These are phyloP conservation scores for sorghum (Sorghum bicolor) DNA, from an alignment of 176 grass and related monocot genomes.

Conservation along the genomic window Sorghum_bicolor_NCBIv3 NC_012874.2:22733501-22734000, in stretches of 20 bases:
- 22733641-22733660: background rate
- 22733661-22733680: background rate
- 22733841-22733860: background rate
- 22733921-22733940: background rate
- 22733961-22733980: background rate
- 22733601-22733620: too few relatives aligned
- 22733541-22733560: background rate
- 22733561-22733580: too few relatives aligned
- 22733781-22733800: constrained; percentile 45
- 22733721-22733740: constrained; percentile 37
- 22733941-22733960: background rate
- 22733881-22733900: background rate
- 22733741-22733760: constrained; percentile 63
- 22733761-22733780: constrained; percentile 73
- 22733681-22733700: background rate
- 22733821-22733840: constrained; percentile 83
- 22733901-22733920: background rate
- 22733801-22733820: constrained; percentile 84
- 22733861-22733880: background rate
- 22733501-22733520: background rate
- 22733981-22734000: background rate
- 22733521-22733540: background rate
- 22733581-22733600: too few relatives aligned
- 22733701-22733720: background rate
- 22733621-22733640: background rate